Percentiles rank a stretch among this genome's conserved stretches.
These are phyloP conservation scores for Castanea crenata DNA, from an alignment of 306 rosid genomes.

Conservation along the genomic window DNA sequence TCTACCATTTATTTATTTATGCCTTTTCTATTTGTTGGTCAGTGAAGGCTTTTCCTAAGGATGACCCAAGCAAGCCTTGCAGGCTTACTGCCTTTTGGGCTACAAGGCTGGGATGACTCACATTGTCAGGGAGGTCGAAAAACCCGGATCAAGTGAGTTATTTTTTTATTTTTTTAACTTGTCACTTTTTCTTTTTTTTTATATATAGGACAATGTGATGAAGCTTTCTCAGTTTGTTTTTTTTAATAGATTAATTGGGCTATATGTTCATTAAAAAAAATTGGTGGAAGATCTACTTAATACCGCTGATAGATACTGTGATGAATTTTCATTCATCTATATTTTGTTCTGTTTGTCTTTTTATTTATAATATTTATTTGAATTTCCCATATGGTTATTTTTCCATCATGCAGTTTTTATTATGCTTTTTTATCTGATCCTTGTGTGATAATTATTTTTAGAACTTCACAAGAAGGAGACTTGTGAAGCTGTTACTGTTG, in stretches of 20 bases:
- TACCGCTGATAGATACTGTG: too few species aligned
- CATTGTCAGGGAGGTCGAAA: constrained; percentile 84
- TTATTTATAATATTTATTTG: not conserved
- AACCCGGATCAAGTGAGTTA: constrained; percentile 70
- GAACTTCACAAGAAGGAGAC: constrained; percentile 95
- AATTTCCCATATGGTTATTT: not conserved
- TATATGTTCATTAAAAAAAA: too few species aligned
- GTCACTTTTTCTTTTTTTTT: not conserved
- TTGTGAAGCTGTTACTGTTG: constrained; percentile 76
- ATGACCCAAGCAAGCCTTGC: constrained; percentile 65
- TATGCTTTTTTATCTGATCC: not conserved
- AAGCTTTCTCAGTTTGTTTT: too few species aligned
- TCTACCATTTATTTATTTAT: too few species aligned
- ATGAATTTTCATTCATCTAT: too few species aligned
- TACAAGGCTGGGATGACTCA: constrained; percentile 96
- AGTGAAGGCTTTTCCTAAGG: constrained; percentile 94
- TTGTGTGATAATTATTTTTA: constrained; percentile 5
- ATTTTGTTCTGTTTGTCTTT: not conserved
- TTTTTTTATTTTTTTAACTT: not conserved
- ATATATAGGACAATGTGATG: too few species aligned
- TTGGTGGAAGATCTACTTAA: too few species aligned
- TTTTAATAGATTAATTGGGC: not conserved
- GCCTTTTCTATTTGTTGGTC: not conserved
- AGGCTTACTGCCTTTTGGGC: constrained; percentile 74
- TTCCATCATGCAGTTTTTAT: not conserved